Conservation (phyloP, 345 rosid genomes). For the Garcia nutans region DNA sequence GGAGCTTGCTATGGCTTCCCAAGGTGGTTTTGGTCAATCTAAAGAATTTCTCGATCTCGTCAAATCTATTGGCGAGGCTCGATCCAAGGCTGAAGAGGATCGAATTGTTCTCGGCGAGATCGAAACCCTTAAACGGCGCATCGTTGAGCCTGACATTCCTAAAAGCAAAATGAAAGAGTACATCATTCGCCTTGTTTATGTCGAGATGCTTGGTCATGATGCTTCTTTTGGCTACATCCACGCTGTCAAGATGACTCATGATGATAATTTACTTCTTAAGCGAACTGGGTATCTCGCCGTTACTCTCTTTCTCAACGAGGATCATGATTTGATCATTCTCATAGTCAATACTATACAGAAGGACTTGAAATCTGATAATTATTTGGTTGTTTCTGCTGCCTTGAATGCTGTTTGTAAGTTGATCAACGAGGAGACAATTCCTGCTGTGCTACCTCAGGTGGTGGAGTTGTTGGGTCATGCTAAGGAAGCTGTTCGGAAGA, state of each 20-base stretch:
- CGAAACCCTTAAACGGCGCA: conserved; percentile 81
- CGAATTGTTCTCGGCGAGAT: conserved; percentile 90
- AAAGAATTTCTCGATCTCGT: conserved; percentile 95
- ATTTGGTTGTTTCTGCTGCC: conserved; percentile 80
- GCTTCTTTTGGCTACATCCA: conserved; percentile 98
- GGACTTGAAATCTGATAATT: conserved; percentile 92
- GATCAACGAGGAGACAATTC: conserved; percentile 97
- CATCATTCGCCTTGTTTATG: conserved; percentile 78
- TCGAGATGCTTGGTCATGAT: conserved; percentile 98
- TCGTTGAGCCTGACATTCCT: conserved; percentile 83
- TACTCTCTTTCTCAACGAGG: conserved; percentile 86
- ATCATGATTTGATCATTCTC: conserved; percentile 88
- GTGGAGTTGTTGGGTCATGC: conserved; percentile 75
- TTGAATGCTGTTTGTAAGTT: conserved; percentile 83
- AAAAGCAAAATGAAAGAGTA: conserved; percentile 95
- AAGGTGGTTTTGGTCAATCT: conserved; percentile 93
- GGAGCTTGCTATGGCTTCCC: conserved; percentile 99
- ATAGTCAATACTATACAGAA: conserved; percentile 96
- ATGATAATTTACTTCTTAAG: conserved; percentile 70
- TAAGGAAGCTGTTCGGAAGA: conserved; percentile 94
- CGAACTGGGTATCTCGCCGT: conserved; percentile 97
- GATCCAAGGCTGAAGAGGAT: conserved; percentile 98
- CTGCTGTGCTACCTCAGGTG: conserved; percentile 91
- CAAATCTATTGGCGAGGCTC: conserved; percentile 96
- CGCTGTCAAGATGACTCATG: conserved; percentile 99